Conservation (phyloP, 2,329 filamentous ascomycete species). For the Dactylellina drechsleri region DNA sequence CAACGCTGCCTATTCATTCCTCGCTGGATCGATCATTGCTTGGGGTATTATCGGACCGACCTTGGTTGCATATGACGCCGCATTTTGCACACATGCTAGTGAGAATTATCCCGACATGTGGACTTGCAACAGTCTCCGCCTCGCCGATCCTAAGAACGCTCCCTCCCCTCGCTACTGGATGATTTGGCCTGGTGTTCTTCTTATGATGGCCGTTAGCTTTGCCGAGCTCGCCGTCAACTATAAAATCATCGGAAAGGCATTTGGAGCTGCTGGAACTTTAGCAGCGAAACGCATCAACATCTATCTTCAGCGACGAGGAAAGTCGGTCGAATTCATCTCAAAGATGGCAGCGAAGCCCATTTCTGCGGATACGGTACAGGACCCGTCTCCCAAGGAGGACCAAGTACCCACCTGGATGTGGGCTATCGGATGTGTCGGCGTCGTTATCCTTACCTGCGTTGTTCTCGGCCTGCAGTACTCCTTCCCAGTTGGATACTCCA, state of each 20-base stretch:
- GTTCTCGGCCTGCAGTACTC: slow-evolving; percentile 64
- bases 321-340: slow-evolving; percentile 63
- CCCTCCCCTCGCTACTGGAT: slow-evolving; percentile 67
- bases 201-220: slow-evolving; percentile 67
- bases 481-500: slow-evolving; percentile 69
- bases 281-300: slow-evolving; percentile 63
- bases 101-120: slow-evolving; percentile 58
- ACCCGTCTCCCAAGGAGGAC: slow-evolving; percentile 57
- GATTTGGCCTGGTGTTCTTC: slow-evolving; percentile 66
- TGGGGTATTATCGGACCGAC: slow-evolving; percentile 67
- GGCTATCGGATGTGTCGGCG: slow-evolving; percentile 67
- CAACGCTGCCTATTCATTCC: slow-evolving; percentile 70
- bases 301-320: slow-evolving; percentile 62
- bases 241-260: slow-evolving; percentile 64
- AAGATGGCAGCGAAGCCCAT: slow-evolving; percentile 60
- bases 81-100: slow-evolving; percentile 42
- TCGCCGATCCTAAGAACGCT: slow-evolving; percentile 62
- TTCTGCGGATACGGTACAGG: slow-evolving; percentile 53
- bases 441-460: slow-evolving; percentile 66
- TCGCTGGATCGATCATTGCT: slow-evolving; percentile 67
- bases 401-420: slow-evolving; percentile 64
- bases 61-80: slow-evolving; percentile 55
- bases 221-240: slow-evolving; percentile 64
- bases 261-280: slow-evolving; percentile 65
- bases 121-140: slow-evolving; percentile 62